Percentiles rank a stretch among this genome's conserved stretches.
Conservation (phyloP, 805 yeast species). For the Candida qinlingensis region DNA sequence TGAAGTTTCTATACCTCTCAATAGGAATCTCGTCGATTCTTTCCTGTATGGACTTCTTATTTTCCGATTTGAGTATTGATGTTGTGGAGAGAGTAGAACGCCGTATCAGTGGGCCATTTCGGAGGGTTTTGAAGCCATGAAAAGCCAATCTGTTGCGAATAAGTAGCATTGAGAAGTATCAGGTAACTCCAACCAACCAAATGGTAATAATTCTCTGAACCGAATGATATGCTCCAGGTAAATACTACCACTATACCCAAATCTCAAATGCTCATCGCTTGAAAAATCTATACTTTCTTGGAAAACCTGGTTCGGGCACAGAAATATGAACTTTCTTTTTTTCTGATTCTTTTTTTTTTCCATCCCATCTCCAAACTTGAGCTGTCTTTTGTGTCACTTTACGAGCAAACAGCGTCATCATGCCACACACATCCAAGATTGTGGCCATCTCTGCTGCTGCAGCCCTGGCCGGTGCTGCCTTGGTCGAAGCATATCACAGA, state of each 20-base stretch:
- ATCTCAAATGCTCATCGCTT: neutral
- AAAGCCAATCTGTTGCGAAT: neutral
- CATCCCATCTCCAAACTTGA: neutral
- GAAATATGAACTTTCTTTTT: conserved; percentile 2
- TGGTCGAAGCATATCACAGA: conserved; percentile 17
- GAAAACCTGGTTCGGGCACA: conserved; percentile 1
- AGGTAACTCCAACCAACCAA: too few relatives aligned
- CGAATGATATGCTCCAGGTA: too few relatives aligned
- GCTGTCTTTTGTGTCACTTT: neutral
- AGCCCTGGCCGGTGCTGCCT: conserved; percentile 10
- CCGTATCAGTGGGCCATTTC: conserved; percentile 5
- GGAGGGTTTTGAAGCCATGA: neutral
- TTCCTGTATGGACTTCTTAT: conserved; percentile 31
- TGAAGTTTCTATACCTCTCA: conserved; percentile 79
- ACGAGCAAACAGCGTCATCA: neutral
- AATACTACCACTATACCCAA: too few relatives aligned
- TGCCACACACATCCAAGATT: conserved; percentile 3
- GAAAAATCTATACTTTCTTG: neutral
- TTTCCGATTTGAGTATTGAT: neutral
- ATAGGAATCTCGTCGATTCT: conserved; percentile 77
- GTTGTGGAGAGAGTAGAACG: conserved; percentile 3
- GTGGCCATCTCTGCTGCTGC: conserved; percentile 3
- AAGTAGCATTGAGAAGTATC: neutral
- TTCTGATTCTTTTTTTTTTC: neutral
- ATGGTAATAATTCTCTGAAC: too few relatives aligned